phyloP scores from a whole-genome alignment of 2,329 filamentous ascomycete species.

The Verticillium alfalfae region DNA sequence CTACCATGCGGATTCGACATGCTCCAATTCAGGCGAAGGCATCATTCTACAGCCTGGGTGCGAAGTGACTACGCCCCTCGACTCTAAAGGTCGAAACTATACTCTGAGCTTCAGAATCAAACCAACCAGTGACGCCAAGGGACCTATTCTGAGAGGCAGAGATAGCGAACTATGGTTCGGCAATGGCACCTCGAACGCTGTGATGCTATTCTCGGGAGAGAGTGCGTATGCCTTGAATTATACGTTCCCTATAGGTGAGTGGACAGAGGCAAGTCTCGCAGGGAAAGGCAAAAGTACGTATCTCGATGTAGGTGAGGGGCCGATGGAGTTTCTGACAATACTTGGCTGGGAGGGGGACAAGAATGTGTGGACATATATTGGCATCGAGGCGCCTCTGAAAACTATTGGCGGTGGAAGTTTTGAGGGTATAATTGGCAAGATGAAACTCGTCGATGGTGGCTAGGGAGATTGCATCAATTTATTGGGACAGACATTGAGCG shows the following conservation, averaged over 20 bases:
- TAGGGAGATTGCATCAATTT: neutral
- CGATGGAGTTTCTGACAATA: constrained; percentile 9
- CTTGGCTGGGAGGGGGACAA: constrained; percentile 7
- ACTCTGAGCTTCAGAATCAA: constrained; percentile 40
- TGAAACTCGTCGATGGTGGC: constrained; percentile 7
- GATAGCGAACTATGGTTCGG: constrained; percentile 11
- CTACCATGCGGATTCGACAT: constrained; percentile 9
- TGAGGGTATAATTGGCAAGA: constrained; percentile 6
- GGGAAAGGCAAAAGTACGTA: constrained; percentile 6
- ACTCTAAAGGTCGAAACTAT: constrained; percentile 54
- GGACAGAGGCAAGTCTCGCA: constrained; percentile 7
- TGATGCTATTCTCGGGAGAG: constrained; percentile 10
- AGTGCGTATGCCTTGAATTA: constrained; percentile 11
- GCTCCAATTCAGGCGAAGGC: constrained; percentile 3
- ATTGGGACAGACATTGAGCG: too few species aligned
- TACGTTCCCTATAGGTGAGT: constrained; percentile 9
- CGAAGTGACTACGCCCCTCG: constrained; percentile 33
- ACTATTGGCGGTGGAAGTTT: constrained; percentile 6
- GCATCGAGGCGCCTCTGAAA: constrained; percentile 8
- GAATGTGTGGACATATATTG: constrained; percentile 7
- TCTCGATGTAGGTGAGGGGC: constrained; percentile 6
- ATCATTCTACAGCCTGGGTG: constrained; percentile 30
- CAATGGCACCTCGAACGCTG: constrained; percentile 8
- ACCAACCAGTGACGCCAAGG: constrained; percentile 6
- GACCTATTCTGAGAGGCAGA: constrained; percentile 8